Percentiles rank a stretch among this genome's conserved stretches.
phyloP scores from a whole-genome alignment of 148 eudicot genomes.

The Drosera capensis region DNA sequence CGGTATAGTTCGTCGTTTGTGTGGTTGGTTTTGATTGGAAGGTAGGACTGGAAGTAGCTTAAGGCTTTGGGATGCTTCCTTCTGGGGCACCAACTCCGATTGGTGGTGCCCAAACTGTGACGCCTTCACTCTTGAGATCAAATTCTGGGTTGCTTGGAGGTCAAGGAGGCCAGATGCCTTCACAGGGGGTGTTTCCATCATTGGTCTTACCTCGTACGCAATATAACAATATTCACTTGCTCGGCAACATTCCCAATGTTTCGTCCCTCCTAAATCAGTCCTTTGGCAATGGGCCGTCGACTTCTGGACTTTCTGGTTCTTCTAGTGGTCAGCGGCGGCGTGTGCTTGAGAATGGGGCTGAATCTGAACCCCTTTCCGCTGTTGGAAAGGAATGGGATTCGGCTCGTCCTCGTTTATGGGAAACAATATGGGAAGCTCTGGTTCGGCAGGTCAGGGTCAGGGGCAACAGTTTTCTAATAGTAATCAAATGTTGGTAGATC shows the following conservation, averaged over 20 bases:
- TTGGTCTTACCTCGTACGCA: constrained; percentile 58
- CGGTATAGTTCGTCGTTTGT: no score
- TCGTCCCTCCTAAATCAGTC: constrained; percentile 67
- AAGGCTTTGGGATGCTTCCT: constrained; percentile 44
- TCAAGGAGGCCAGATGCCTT: constrained; percentile 60
- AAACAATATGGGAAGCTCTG: constrained; percentile 25
- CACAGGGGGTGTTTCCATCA: constrained; percentile 55
- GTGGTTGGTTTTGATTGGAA: no score
- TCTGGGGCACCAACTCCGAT: constrained; percentile 72
- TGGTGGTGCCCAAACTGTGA: no score
- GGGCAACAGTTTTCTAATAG: constrained; percentile 37
- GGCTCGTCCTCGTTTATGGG: constrained; percentile 34
- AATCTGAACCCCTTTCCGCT: constrained; percentile 53
- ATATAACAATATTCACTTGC: constrained; percentile 54
- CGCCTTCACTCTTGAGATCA: constrained; percentile 59
- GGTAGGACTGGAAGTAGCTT: constrained; percentile 10
- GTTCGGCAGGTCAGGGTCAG: constrained; percentile 37
- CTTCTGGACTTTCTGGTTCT: constrained; percentile 34
- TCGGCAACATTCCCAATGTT: constrained; percentile 65
- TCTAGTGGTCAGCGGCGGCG: constrained; percentile 30
- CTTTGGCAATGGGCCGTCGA: constrained; percentile 47
- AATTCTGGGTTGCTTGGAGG: constrained; percentile 63
- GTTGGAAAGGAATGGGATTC: constrained; percentile 50
- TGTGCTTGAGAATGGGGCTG: constrained; percentile 53
- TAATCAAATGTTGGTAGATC: constrained; percentile 52